Evolutionary conservation across 352 stramenopile genomes (phyloP).

Genomic region (Pythium phragmitis): DNA sequence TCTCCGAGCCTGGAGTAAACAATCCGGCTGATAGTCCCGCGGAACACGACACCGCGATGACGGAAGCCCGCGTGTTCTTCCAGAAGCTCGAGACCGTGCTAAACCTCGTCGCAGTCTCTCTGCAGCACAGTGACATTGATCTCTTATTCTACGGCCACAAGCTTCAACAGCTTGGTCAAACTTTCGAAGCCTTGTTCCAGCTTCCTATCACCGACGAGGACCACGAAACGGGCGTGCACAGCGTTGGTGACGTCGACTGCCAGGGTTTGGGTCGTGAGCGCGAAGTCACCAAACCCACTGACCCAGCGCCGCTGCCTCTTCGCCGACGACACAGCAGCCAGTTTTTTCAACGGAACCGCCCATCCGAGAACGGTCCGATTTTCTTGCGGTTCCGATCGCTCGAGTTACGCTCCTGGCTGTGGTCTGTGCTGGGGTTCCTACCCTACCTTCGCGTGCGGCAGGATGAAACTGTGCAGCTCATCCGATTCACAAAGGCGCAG

Average conservation of each 20-base stretch:
- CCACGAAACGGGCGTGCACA: background rate
- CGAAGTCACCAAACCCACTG: no score
- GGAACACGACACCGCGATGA: background rate
- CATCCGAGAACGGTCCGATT: constrained; percentile 6
- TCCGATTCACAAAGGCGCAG: constrained; percentile 17
- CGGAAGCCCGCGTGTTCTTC: constrained; percentile 14
- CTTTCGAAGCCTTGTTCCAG: constrained; percentile 8
- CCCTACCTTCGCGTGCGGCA: constrained; percentile 26
- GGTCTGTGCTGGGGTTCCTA: constrained; percentile 27
- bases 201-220: constrained; percentile 19
- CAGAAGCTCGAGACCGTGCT: constrained; percentile 17
- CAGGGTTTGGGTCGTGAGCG: no score
- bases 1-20: background rate
- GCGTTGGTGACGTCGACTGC: background rate
- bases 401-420: constrained; percentile 31
- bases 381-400: constrained; percentile 15
- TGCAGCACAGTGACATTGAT: constrained; percentile 34
- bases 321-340: background rate
- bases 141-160: constrained; percentile 31
- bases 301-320: background rate
- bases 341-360: background rate
- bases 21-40: background rate
- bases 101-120: constrained; percentile 29
- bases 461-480: background rate
- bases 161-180: constrained; percentile 20